phyloP scores from a whole-genome alignment of 2,329 filamentous ascomycete genomes.

The Fusarium tupiense region DNA sequence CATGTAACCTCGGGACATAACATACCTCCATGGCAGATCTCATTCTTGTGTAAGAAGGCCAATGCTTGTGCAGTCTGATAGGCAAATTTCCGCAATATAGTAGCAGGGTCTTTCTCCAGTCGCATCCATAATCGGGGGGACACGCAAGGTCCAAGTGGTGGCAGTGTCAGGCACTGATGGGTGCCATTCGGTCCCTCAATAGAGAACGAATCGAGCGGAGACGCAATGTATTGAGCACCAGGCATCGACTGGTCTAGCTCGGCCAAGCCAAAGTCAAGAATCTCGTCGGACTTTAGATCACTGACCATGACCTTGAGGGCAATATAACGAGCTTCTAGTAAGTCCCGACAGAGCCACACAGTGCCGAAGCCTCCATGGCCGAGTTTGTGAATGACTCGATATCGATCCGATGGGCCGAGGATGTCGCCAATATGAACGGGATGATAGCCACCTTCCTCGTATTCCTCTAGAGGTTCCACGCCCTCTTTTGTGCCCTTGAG shows the following conservation, averaged over 20 bases:
- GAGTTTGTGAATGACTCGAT: slow-evolving; percentile 22
- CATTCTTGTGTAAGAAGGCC: slow-evolving; percentile 39
- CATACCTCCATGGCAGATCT: slow-evolving; percentile 46
- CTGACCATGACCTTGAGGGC: slow-evolving; percentile 1
- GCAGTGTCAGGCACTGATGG: slow-evolving; percentile 42
- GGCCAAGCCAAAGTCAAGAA: neutral
- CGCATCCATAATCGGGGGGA: slow-evolving; percentile 24
- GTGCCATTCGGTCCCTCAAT: slow-evolving; percentile 34
- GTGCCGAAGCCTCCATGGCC: slow-evolving; percentile 21
- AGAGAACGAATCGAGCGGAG: neutral
- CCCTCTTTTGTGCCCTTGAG: neutral
- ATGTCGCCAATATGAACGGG: slow-evolving; percentile 10
- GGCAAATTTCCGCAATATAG: slow-evolving; percentile 29
- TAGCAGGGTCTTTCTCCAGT: neutral
- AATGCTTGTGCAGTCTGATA: slow-evolving; percentile 36
- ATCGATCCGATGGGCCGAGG: neutral
- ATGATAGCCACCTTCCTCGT: slow-evolving; percentile 22
- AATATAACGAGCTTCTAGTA: rapidly evolving
- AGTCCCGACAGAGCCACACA: slow-evolving; percentile 7
- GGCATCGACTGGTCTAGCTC: neutral
- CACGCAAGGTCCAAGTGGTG: slow-evolving; percentile 42
- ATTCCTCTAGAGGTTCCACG: neutral
- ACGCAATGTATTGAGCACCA: neutral
- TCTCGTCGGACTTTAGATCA: neutral
- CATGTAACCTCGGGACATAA: rapidly evolving